Conservation (phyloP, 257 asterid genomes). For the Solanum chaucha region DNA sequence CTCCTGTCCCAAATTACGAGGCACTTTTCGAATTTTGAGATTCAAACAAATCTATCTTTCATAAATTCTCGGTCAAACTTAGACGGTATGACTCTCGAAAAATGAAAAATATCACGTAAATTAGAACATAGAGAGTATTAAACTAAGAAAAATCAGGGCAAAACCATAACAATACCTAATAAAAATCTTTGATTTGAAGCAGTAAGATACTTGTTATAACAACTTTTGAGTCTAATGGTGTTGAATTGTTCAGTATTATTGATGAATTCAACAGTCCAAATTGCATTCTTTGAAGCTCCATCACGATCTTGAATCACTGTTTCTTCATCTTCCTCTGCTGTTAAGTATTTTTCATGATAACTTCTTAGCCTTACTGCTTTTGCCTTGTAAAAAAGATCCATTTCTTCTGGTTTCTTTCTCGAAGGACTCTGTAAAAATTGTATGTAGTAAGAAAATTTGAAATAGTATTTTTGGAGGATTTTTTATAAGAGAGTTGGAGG, state of each 20-base stretch:
- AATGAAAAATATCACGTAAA: rapidly evolving
- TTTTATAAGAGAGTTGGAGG: neutral
- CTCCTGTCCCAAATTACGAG: neutral
- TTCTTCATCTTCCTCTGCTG: conserved; percentile 60
- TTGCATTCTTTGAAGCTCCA: conserved; percentile 43
- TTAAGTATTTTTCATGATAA: conserved; percentile 50
- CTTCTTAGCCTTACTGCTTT: conserved; percentile 54
- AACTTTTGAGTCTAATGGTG: conserved; percentile 48
- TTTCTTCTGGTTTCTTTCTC: conserved; percentile 27
- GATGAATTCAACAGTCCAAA: conserved; percentile 56
- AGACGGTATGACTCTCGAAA: too few relatives aligned
- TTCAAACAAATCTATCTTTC: too few relatives aligned
- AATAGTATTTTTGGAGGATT: neutral
- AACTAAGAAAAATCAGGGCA: neutral
- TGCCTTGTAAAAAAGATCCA: conserved; percentile 57
- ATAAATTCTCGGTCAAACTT: too few relatives aligned
- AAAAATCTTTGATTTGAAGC: conserved; percentile 59
- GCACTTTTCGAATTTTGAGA: too few relatives aligned
- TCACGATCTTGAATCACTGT: conserved; percentile 49
- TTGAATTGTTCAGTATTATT: conserved; percentile 7
- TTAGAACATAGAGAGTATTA: rapidly evolving
- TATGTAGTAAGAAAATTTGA: neutral
- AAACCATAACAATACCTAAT: conserved; percentile 20
- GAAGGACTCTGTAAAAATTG: neutral
- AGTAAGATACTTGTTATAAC: conserved; percentile 56